Evolutionary conservation across 2,329 filamentous ascomycete genomes (phyloP).

Genomic region (Epichloe amarillans): DNA sequence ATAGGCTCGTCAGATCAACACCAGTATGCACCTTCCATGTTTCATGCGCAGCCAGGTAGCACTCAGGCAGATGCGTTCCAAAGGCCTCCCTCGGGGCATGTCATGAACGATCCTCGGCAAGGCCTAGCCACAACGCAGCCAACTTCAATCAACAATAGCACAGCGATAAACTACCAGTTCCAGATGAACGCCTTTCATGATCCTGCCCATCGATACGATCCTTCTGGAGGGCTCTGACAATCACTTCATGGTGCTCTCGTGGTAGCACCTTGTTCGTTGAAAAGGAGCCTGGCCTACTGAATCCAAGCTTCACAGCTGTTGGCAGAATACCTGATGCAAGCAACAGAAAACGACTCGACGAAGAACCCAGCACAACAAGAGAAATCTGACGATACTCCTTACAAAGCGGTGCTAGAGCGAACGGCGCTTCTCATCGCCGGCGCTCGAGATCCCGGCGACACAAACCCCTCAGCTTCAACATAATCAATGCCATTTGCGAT

Average conservation of each 20-base stretch:
- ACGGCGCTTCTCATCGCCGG: no score
- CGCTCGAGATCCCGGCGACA: not conserved
- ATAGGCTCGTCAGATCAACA: constrained; percentile 3
- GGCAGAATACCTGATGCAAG: no score
- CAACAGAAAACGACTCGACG: no score
- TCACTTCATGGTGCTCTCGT: not conserved
- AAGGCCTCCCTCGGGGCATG: constrained; percentile 8
- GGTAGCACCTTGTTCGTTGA: not conserved
- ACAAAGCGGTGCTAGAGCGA: no score
- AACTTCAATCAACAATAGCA: constrained; percentile 10
- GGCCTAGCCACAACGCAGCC: constrained; percentile 8
- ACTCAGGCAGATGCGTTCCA: constrained; percentile 8
- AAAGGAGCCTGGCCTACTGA: not conserved
- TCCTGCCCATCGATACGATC: constrained; percentile 9
- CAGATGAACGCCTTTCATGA: constrained; percentile 14
- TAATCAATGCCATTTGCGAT: not conserved
- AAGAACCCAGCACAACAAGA: no score
- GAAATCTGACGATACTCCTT: no score
- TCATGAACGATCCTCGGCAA: constrained; percentile 14
- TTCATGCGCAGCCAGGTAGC: not conserved
- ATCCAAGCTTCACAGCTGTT: no score
- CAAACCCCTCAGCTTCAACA: not conserved
- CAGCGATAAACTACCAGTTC: constrained; percentile 14
- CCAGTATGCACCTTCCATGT: constrained; percentile 4
- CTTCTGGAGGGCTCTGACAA: constrained; percentile 12